Evolutionary conservation across 2,329 filamentous ascomycete species (phyloP).

Genomic region (Decorospora gaudefroyi): DNA sequence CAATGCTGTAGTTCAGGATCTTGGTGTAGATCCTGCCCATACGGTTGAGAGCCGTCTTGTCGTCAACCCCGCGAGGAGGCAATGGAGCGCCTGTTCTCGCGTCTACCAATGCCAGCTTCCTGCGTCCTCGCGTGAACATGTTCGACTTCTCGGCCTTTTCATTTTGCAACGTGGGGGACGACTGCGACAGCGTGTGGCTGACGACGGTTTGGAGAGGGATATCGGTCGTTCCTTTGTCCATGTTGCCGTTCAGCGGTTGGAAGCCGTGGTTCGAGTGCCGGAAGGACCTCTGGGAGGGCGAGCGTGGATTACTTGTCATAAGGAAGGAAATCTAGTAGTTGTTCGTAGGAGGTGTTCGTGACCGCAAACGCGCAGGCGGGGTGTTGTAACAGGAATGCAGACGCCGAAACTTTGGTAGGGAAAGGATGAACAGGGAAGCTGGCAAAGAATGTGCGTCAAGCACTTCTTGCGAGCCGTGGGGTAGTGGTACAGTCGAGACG

Average conservation of each 20-base stretch:
- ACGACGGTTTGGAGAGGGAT: slow-evolving; percentile 64
- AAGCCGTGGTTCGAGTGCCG: slow-evolving; percentile 45
- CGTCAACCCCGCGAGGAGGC: slow-evolving; percentile 50
- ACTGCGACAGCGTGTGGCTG: slow-evolving; percentile 52
- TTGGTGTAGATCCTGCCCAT: slow-evolving; percentile 65
- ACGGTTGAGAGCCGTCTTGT: slow-evolving; percentile 59
- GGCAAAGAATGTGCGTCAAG: slow-evolving; percentile 42
- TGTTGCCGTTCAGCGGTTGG: slow-evolving; percentile 46
- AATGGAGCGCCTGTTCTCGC: slow-evolving; percentile 37
- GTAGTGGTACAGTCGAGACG: slow-evolving; percentile 22
- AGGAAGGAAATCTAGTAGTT: slow-evolving; percentile 11
- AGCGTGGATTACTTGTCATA: slow-evolving; percentile 28
- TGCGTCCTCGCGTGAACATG: slow-evolving; percentile 46
- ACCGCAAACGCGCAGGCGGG: slow-evolving; percentile 16
- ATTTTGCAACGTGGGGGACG: slow-evolving; percentile 29
- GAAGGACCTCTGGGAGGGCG: slow-evolving; percentile 43
- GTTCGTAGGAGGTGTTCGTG: slow-evolving; percentile 20
- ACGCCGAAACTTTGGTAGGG: slow-evolving; percentile 1
- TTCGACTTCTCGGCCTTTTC: slow-evolving; percentile 47
- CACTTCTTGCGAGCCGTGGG: slow-evolving; percentile 27
- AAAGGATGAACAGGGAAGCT: slow-evolving; percentile 22
- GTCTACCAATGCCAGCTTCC: slow-evolving; percentile 37
- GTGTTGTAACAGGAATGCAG: slow-evolving; percentile 13
- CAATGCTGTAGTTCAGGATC: slow-evolving; percentile 64
- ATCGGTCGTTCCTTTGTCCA: slow-evolving; percentile 58